phyloP scores from a whole-genome alignment of 331 rosid genomes.

The Phaseolus coccineus region DNA sequence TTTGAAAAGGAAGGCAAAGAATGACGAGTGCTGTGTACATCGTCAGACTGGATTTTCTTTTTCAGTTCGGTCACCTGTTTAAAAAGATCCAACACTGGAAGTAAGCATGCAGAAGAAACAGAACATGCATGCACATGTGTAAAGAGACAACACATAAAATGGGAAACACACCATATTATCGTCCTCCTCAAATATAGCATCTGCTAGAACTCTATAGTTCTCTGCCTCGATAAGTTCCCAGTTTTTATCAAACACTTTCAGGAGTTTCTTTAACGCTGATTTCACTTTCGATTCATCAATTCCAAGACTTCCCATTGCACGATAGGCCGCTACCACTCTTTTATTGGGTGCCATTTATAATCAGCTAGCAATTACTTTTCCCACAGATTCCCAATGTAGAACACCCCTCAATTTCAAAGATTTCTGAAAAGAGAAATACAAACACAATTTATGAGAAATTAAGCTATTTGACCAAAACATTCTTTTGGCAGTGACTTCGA shows the following conservation, averaged over 20 bases:
- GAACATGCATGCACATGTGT: not conserved
- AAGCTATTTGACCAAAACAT: not conserved
- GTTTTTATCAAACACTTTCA: constrained; percentile 74
- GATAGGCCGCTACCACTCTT: constrained; percentile 58
- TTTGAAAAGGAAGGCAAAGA: constrained; percentile 40
- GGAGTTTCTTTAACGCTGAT: constrained; percentile 76
- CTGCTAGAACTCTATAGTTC: constrained; percentile 86
- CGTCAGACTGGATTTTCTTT: constrained; percentile 44
- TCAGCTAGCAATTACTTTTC: constrained; percentile 38
- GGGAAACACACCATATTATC: constrained; percentile 61
- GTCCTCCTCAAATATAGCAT: constrained; percentile 90
- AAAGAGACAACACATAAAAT: not conserved
- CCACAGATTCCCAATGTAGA: constrained; percentile 43
- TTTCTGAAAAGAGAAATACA: constrained; percentile 41
- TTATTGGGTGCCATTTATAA: constrained; percentile 72
- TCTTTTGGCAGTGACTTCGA: not conserved
- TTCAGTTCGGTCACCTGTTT: constrained; percentile 59
- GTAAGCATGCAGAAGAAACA: constrained; percentile 26
- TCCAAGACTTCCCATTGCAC: constrained; percentile 80
- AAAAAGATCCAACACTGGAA: constrained; percentile 36
- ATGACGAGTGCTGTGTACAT: constrained; percentile 47
- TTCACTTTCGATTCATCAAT: constrained; percentile 68
- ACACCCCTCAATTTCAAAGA: constrained; percentile 36
- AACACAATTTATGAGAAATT: constrained; percentile 32
- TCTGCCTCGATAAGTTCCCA: constrained; percentile 96